Percentiles rank a stretch among this genome's conserved stretches.
phyloP scores from a whole-genome alignment of 108 stramenopile species.

The Aureococcus anophagefferens region DNA sequence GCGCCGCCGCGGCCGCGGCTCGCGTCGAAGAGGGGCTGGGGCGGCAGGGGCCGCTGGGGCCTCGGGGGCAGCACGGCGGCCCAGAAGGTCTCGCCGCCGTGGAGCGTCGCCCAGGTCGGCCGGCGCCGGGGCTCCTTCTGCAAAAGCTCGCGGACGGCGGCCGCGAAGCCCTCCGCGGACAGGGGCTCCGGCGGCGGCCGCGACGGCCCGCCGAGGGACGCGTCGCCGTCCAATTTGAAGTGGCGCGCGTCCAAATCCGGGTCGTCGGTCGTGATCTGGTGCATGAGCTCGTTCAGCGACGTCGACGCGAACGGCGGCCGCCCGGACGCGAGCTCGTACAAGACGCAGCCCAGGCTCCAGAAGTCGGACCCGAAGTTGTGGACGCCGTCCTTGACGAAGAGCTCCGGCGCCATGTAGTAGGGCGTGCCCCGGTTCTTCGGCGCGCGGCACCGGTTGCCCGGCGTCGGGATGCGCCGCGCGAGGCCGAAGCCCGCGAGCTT shows the following conservation, averaged over 20 bases:
- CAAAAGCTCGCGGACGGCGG: not conserved
- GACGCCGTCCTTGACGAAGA: conserved; percentile 28
- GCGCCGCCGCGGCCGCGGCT: no score
- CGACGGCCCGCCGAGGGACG: not conserved
- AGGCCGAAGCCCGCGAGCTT: conserved; percentile 33
- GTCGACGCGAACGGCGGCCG: conserved; percentile 16
- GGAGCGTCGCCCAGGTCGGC: not conserved
- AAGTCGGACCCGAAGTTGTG: conserved; percentile 41
- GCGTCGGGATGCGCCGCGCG: not conserved
- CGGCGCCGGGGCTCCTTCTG: not conserved
- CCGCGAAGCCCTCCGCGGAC: not conserved
- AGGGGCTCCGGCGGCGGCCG: not conserved
- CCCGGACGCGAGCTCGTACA: conserved; percentile 38
- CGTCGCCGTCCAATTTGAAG: no score
- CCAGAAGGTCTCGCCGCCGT: not conserved
- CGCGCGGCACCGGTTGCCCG: not conserved
- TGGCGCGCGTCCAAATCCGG: not conserved
- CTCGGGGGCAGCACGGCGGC: not conserved
- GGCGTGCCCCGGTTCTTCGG: conserved; percentile 17
- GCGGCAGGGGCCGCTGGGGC: not conserved
- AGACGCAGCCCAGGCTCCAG: conserved; percentile 40
- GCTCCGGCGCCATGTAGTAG: conserved; percentile 45
- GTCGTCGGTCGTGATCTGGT: not conserved
- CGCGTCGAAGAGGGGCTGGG: not conserved
- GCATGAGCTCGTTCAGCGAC: conserved; percentile 6